Base-by-base conservation (phyloP, 2,329 filamentous ascomycete species). In the Parastagonospora nodorum region DNA sequence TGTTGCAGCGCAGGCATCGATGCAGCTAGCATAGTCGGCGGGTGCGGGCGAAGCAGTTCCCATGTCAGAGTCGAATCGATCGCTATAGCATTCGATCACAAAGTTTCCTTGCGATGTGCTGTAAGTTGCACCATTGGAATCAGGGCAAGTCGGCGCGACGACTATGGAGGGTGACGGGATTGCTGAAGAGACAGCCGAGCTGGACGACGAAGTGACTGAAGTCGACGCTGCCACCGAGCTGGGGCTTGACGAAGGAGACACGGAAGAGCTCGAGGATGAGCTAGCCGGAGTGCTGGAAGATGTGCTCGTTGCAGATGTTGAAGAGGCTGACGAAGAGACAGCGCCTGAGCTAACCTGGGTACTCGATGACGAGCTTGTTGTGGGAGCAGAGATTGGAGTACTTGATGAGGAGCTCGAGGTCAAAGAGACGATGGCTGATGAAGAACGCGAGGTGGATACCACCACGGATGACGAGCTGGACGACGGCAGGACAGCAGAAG, bases 1-100 rank as follows among this genome's bases (percentile, higher is more conserved):
- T 24, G 28, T 46, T 5, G 29, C 28, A 7, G 40, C 46, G 16
- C 56, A 59, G 32, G 44, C 48, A 9, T 45, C 40, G 9, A 59
- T 39, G 30, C 57, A 57, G 39, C 46, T 42, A 3, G 31, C 35
- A 16, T 28, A 55, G 15, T 33, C 45, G 4, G 12, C 16, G 15
- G 46, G 48, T n/a, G 39, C 35, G 10, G 24, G 37, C 32, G 42
- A 31, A 27, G 50, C 44, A 14, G 32, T 32, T n/a, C 45, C 43
- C 4, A 57, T 32, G n/a, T 60, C 45, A 16, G 14, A 30, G 30
- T 48, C 46, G n/a, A 14, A 33, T 4, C 48, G 49, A 28, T 55
- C 57, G 12, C 43, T 5, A 24, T 44, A 58, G 39, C 57, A 62
- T 40, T 58, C 54, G 16, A 60, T 40, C 10, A 51, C 12, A n/a